A percentile compares a stretch with the other conserved stretches of the same genome.
Evolutionary conservation across 495 filamentous ascomycete genomes (phyloP).

Genomic region (Penicillium steckii): DNA sequence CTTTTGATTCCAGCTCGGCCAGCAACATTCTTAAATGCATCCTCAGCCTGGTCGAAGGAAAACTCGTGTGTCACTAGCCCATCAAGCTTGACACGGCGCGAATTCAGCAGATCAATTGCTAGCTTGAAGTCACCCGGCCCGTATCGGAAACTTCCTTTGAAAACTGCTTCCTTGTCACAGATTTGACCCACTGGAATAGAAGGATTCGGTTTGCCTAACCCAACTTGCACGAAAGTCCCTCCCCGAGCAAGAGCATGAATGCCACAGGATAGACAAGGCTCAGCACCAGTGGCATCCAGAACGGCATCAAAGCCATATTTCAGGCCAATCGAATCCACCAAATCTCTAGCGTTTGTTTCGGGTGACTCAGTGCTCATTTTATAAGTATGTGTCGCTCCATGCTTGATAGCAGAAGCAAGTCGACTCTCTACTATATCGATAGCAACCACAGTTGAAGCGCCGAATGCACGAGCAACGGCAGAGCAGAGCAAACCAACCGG

Average conservation of each 20-base stretch:
- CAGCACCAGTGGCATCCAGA: conserved; percentile 78
- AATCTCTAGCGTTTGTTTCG: conserved; percentile 59
- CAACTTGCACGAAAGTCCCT: conserved; percentile 80
- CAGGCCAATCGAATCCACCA: conserved; percentile 43
- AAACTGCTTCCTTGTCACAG: conserved; percentile 76
- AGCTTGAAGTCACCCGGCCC: conserved; percentile 74
- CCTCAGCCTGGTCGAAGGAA: conserved; percentile 15
- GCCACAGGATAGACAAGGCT: conserved; percentile 67
- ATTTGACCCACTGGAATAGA: conserved; percentile 78
- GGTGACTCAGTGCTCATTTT: conserved; percentile 28
- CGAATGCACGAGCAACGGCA: conserved; percentile 70
- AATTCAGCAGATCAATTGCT: conserved; percentile 66
- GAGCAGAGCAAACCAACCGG: conserved; percentile 78
- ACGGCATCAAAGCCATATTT: conserved; percentile 63
- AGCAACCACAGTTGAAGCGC: conserved; percentile 66
- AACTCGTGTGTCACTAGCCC: conserved; percentile 59
- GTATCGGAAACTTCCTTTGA: conserved; percentile 80
- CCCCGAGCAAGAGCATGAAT: conserved; percentile 67
- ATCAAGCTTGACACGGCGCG: conserved; percentile 66
- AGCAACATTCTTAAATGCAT: conserved; percentile 23
- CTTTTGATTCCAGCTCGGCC: conserved; percentile 25
- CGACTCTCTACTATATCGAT: conserved; percentile 72
- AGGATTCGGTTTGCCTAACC: conserved; percentile 75
- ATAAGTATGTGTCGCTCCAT: conserved; percentile 67
- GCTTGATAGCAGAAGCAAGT: conserved; percentile 63